A percentile compares a stretch with the other conserved stretches of the same genome.
Evolutionary conservation across 106 monocot genomes (phyloP).

Genomic region (Acorus calamus): DNA sequence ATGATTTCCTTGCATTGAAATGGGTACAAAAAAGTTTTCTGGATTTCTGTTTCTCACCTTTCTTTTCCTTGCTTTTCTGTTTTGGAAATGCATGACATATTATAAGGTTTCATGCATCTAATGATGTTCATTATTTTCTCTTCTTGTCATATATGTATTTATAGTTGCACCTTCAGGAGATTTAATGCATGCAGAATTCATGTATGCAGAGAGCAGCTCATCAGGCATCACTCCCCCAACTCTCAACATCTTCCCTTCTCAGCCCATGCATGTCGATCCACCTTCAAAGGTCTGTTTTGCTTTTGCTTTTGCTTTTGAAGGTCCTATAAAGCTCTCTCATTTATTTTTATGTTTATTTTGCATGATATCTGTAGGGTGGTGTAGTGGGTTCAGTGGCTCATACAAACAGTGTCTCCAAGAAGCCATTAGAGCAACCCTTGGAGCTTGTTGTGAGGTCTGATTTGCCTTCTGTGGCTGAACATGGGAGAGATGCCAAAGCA

Average conservation of each 20-base stretch:
- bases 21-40: background rate
- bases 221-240: constrained; percentile 1
- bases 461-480: background rate
- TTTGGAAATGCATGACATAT: too few relatives aligned
- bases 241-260: constrained; percentile 83
- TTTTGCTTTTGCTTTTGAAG: background rate
- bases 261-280: constrained; percentile 72
- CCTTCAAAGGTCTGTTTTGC: constrained; percentile 39
- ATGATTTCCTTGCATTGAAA: constrained; percentile 9
- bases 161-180: constrained; percentile 22
- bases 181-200: constrained; percentile 47
- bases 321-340: background rate
- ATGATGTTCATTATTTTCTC: too few relatives aligned
- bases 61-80: background rate
- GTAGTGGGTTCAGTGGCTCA: constrained; percentile 1
- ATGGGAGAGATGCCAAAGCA: constrained; percentile 38
- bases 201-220: constrained; percentile 49
- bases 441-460: constrained; percentile 12
- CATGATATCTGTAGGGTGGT: constrained; percentile 15
- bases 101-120: too few relatives aligned
- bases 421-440: constrained; percentile 33
- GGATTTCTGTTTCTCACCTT: constrained; percentile 9
- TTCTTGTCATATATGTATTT: too few relatives aligned
- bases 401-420: constrained; percentile 13
- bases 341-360: background rate